Percentiles rank a stretch among this genome's conserved stretches.
Evolutionary conservation across 1,284 basidiomycete genomes (phyloP).

Genomic region (Macrocystidia cucumis): DNA sequence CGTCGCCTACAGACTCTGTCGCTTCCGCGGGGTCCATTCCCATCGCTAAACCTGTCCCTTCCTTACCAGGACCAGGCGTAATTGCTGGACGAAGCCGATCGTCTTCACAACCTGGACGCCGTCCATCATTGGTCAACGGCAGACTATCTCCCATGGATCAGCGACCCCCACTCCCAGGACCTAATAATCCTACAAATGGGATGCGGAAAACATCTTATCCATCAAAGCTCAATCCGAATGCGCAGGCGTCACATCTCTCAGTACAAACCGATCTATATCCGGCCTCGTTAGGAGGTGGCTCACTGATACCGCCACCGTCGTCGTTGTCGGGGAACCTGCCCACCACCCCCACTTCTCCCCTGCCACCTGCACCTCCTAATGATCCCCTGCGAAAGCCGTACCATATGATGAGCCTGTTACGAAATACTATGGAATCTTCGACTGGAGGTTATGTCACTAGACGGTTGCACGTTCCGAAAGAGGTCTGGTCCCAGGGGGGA

Average conservation of each 20-base stretch:
- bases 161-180: constrained; percentile 40
- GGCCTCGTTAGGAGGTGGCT: constrained; percentile 19
- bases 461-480: constrained; percentile 80
- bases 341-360: constrained; percentile 66
- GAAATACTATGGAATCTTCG: constrained; percentile 73
- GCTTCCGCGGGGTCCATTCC: constrained; percentile 33
- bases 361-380: constrained; percentile 60
- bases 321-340: constrained; percentile 49
- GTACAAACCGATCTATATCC: constrained; percentile 45
- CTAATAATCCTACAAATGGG: constrained; percentile 22
- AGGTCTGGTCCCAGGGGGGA: constrained; percentile 87
- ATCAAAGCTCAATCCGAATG: constrained; percentile 44
- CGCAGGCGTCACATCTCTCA: constrained; percentile 34
- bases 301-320: constrained; percentile 43
- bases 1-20: constrained; percentile 54
- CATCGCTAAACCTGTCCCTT: constrained; percentile 25
- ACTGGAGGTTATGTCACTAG: constrained; percentile 87
- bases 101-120: constrained; percentile 61
- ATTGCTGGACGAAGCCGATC: constrained; percentile 47
- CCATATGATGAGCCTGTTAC: constrained; percentile 79
- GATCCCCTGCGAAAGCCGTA: constrained; percentile 83
- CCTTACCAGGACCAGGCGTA: constrained; percentile 29
- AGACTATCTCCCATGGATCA: constrained; percentile 39
- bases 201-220: constrained; percentile 54
- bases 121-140: constrained; percentile 45